Conservation (phyloP, 345 rosid species). For the Camelina neglecta region DNA sequence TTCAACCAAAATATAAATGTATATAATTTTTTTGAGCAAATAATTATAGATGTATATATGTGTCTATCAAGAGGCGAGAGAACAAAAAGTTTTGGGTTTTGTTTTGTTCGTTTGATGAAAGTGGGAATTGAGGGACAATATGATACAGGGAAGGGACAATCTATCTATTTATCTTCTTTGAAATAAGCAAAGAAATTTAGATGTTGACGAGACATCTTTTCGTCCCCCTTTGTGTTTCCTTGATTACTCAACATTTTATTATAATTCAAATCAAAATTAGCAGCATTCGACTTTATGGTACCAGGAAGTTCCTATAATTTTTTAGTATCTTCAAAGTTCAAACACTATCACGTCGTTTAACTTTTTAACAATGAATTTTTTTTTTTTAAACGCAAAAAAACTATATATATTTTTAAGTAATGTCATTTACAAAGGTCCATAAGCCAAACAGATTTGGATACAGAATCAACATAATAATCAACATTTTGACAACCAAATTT, state of each 20-base stretch:
- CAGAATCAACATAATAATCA: too few species aligned
- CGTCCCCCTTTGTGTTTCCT: slow-evolving; percentile 28
- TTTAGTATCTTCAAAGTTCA: neutral
- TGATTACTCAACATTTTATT: neutral
- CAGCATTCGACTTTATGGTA: slow-evolving; percentile 19
- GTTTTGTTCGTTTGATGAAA: slow-evolving; percentile 32
- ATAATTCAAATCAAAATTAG: neutral
- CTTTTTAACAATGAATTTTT: slow-evolving; percentile 3
- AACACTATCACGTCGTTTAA: slow-evolving; percentile 22
- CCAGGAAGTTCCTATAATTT: slow-evolving; percentile 14
- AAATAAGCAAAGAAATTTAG: slow-evolving; percentile 14
- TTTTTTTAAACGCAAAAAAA: too few species aligned
- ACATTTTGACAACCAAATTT: too few species aligned
- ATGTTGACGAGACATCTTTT: slow-evolving; percentile 43
- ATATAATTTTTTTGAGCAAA: too few species aligned
- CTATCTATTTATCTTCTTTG: neutral
- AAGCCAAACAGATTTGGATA: too few species aligned
- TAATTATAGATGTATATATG: neutral
- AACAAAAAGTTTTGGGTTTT: slow-evolving; percentile 26
- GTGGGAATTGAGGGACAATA: slow-evolving; percentile 39
- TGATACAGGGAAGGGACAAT: slow-evolving; percentile 21
- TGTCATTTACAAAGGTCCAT: too few species aligned
- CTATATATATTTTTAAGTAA: too few species aligned
- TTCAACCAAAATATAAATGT: neutral
- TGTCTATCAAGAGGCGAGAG: slow-evolving; percentile 7